These are phyloP conservation scores for Zygosaccharomyces kombuchaensis DNA, from an alignment of 805 yeast species.

Conservation along the genomic window DNA sequence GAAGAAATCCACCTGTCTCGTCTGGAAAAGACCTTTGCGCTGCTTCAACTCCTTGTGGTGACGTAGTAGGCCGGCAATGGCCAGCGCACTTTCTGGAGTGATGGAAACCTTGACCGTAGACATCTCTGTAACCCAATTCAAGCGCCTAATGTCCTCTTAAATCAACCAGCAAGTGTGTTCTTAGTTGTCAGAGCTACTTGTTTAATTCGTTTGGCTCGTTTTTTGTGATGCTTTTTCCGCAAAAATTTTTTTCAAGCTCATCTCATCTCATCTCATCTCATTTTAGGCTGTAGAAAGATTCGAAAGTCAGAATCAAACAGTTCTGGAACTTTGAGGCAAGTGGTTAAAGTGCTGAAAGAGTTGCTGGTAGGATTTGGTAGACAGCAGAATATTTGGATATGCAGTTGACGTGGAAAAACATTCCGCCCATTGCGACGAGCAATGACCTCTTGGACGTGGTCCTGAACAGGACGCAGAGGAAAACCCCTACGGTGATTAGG, in stretches of 20 bases:
- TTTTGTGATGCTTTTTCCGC: conserved; percentile 3
- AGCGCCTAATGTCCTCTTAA: not conserved
- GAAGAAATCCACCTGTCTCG: conserved; percentile 75
- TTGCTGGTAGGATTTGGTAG: not conserved
- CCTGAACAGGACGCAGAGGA: conserved; percentile 95
- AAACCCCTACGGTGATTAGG: conserved; percentile 98
- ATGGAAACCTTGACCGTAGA: conserved; percentile 1
- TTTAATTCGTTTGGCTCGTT: conserved; percentile 3
- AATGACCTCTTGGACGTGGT: conserved; percentile 95
- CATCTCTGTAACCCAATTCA: not conserved
- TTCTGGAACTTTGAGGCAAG: not conserved
- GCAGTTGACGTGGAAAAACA: conserved; percentile 99
- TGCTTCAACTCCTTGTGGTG: conserved; percentile 65
- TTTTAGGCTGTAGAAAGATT: not conserved
- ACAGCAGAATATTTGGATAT: conserved; percentile 38
- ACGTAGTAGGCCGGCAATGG: conserved; percentile 68
- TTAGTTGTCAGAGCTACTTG: not conserved
- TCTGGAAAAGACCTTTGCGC: conserved; percentile 73
- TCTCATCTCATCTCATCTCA: conserved; percentile 23
- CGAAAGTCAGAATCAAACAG: not conserved
- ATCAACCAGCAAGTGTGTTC: not conserved
- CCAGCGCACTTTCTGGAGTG: conserved; percentile 52
- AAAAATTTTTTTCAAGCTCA: conserved; percentile 12
- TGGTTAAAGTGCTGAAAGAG: not conserved
- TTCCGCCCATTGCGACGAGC: conserved; percentile 88